phyloP scores from a whole-genome alignment of 805 yeast genomes.

The Wickerhamomyces xylosicus region DNA sequence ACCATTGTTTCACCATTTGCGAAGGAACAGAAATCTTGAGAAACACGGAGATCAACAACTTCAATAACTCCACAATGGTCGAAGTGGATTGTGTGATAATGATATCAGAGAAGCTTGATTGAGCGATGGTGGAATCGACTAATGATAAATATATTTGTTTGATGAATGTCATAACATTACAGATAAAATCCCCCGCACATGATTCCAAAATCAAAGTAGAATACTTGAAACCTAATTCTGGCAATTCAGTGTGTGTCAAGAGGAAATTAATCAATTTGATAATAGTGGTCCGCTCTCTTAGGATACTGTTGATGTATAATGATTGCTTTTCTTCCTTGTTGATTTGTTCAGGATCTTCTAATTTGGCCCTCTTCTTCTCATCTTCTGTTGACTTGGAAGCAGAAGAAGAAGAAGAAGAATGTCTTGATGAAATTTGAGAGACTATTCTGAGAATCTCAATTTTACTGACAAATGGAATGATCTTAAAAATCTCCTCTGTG shows the following conservation, averaged over 20 bases:
- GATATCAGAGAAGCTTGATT: constrained; percentile 8
- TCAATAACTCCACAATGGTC: constrained; percentile 25
- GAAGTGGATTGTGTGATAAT: constrained; percentile 23
- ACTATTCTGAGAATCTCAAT: constrained; percentile 5
- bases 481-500: constrained; percentile 17
- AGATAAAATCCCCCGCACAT: constrained; percentile 16
- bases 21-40: constrained; percentile 27
- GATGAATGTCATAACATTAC: constrained; percentile 11
- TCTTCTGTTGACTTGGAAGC: too few relatives aligned
- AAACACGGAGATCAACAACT: constrained; percentile 28
- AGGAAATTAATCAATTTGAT: constrained; percentile 29
- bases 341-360: too few relatives aligned
- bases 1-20: constrained; percentile 40
- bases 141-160: too few relatives aligned
- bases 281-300: constrained; percentile 42
- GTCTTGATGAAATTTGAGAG: constrained; percentile 1
- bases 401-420: too few relatives aligned
- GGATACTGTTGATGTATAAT: constrained; percentile 28
- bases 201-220: constrained; percentile 12
- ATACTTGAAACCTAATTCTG: constrained; percentile 15
- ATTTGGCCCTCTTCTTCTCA: too few relatives aligned
- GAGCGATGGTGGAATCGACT: too few relatives aligned
- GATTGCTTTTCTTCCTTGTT: constrained; percentile 5
- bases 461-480: too few relatives aligned
- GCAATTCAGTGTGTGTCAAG: constrained; percentile 16